Percentiles rank a stretch among this genome's conserved stretches.
Conservation (phyloP, 2,329 filamentous ascomycete species). For the Trichophyton benhamiae region DNA sequence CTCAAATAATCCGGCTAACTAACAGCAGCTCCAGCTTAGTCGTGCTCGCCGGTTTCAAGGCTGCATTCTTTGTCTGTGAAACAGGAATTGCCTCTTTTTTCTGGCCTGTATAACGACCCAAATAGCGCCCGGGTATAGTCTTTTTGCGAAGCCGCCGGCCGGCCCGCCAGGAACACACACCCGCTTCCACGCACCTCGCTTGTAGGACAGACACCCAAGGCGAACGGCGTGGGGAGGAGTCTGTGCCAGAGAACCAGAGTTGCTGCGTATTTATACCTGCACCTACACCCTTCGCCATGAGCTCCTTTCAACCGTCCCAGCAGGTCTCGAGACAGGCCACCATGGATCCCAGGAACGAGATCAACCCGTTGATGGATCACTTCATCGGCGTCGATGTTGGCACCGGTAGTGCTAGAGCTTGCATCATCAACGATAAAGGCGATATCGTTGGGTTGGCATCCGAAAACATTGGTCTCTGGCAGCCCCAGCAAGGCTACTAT, state of each 20-base stretch:
- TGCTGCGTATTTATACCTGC: not conserved
- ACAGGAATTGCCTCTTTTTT: not conserved
- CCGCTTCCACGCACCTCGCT: not conserved
- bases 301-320: not conserved
- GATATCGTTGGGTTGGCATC: constrained; percentile 67
- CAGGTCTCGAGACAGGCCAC: constrained; percentile 28
- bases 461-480: constrained; percentile 68
- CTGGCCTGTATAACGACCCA: not conserved
- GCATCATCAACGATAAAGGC: constrained; percentile 82
- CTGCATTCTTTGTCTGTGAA: not conserved
- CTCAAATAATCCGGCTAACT: not conserved
- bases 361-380: constrained; percentile 46
- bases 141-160: not conserved
- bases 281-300: not conserved
- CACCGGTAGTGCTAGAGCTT: constrained; percentile 87
- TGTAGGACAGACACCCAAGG: not conserved
- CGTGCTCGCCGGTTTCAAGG: not conserved
- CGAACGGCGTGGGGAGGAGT: too few species aligned
- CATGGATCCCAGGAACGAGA: constrained; percentile 42
- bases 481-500: constrained; percentile 63
- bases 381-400: constrained; percentile 90
- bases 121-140: not conserved
- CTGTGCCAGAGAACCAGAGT: not conserved
- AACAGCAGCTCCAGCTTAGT: not conserved
- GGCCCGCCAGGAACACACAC: not conserved